Percentiles rank a stretch among this genome's conserved stretches.
Conservation (phyloP, 176 grass and related monocot species). For the Saccharum officinarum region DNA sequence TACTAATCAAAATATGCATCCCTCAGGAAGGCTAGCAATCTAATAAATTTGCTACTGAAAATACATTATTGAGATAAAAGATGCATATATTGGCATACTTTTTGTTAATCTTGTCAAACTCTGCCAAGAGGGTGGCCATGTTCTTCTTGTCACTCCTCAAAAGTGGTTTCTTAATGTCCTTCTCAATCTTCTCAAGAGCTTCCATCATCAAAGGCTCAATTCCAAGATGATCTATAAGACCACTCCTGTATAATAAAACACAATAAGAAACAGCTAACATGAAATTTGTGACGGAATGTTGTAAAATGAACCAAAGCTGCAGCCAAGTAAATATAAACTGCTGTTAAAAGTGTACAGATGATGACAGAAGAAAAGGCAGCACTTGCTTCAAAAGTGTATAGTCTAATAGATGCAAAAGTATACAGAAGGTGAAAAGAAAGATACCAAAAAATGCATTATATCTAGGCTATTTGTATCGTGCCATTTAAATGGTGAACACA, state of each 20-base stretch:
- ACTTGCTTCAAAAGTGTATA: neutral
- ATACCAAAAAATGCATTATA: neutral
- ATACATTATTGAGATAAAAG: neutral
- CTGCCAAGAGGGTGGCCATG: conserved; percentile 68
- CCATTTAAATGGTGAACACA: neutral
- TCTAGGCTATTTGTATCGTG: neutral
- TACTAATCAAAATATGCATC: no score
- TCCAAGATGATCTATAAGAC: conserved; percentile 70
- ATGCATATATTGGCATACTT: conserved; percentile 54
- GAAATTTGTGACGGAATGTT: neutral
- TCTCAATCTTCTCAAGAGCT: conserved; percentile 90
- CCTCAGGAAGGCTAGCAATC: no score
- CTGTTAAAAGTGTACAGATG: no score
- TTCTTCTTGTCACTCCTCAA: conserved; percentile 93
- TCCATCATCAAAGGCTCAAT: conserved; percentile 85
- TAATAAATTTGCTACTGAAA: no score
- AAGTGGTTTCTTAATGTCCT: conserved; percentile 95
- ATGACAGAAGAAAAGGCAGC: neutral
- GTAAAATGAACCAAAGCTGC: neutral
- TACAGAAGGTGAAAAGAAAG: neutral
- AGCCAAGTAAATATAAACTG: no score
- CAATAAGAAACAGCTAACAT: conserved; percentile 12
- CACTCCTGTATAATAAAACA: conserved; percentile 56
- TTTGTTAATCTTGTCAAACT: conserved; percentile 93
- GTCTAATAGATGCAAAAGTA: neutral